Evolutionary conservation across 768 basidiomycete species (phyloP).

Genomic region (Pleurotus cornucopiae): DNA sequence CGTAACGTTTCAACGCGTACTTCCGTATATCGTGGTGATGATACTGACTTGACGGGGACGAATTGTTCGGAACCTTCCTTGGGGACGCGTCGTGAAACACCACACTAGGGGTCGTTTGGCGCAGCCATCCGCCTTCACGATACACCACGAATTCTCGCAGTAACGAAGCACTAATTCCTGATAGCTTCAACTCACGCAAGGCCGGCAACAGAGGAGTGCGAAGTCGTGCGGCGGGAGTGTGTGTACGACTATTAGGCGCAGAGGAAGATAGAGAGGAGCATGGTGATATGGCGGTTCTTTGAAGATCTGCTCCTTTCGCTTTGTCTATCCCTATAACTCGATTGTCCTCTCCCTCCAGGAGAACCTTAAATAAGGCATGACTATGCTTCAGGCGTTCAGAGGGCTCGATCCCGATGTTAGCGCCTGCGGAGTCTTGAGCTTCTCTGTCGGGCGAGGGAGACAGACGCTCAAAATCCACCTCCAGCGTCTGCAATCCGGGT

Average conservation of each 20-base stretch:
- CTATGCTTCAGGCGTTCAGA: slow-evolving; percentile 6
- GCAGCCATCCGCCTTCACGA: slow-evolving; percentile 11
- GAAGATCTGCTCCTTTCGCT: slow-evolving; percentile 5
- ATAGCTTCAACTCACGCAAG: slow-evolving; percentile 17
- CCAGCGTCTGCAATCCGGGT: slow-evolving; percentile 30
- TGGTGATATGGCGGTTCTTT: neutral
- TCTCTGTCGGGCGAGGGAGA: neutral
- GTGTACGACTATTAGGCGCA: neutral
- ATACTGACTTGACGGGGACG: neutral
- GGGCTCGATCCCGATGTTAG: neutral
- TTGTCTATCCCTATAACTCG: no score
- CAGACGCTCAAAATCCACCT: slow-evolving; percentile 38
- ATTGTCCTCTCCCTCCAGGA: slow-evolving; percentile 21
- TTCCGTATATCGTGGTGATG: neutral
- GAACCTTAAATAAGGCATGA: slow-evolving; percentile 26
- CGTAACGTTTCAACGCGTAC: neutral
- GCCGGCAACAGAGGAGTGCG: slow-evolving; percentile 16
- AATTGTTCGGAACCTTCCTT: neutral
- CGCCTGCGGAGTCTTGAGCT: neutral
- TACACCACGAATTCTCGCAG: slow-evolving; percentile 15
- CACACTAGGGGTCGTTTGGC: neutral
- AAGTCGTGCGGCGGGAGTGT: neutral
- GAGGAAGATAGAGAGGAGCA: neutral
- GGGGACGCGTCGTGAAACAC: no score
- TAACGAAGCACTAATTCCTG: slow-evolving; percentile 17